Evolutionary conservation across 2,329 filamentous ascomycete genomes (phyloP).

Genomic region (Fusarium vanettenii): DNA sequence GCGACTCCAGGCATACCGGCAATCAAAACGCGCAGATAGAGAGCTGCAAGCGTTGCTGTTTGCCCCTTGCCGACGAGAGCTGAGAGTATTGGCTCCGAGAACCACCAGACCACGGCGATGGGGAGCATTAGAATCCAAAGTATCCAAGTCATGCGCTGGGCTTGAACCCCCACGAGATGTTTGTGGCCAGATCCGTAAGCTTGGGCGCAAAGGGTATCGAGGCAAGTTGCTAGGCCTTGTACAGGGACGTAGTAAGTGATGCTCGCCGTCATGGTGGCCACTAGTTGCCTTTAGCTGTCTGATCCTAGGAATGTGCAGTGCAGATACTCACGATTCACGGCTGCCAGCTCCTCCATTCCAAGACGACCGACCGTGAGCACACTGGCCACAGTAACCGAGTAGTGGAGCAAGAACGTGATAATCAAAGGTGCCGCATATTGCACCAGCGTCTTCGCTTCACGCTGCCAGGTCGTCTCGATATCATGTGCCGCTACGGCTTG

Average conservation of each 20-base stretch:
- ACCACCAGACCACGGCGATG: slow-evolving; percentile 76
- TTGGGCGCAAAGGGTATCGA: slow-evolving; percentile 92
- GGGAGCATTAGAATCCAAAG: slow-evolving; percentile 77
- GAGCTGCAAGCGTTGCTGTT: slow-evolving; percentile 73
- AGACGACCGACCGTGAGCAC: slow-evolving; percentile 80
- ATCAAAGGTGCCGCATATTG: slow-evolving; percentile 76
- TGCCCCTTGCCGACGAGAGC: slow-evolving; percentile 57
- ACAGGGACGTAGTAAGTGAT: slow-evolving; percentile 82
- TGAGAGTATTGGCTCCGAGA: slow-evolving; percentile 70
- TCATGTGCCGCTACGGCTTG: slow-evolving; percentile 81
- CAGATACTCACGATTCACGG: slow-evolving; percentile 48
- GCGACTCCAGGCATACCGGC: slow-evolving; percentile 79
- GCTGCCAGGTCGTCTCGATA: slow-evolving; percentile 88
- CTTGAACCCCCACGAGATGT: slow-evolving; percentile 84
- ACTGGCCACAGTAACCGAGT: slow-evolving; percentile 80
- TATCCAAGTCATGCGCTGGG: slow-evolving; percentile 83
- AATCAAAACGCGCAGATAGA: slow-evolving; percentile 77
- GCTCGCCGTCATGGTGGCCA: slow-evolving; percentile 77
- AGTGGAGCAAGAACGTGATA: slow-evolving; percentile 78
- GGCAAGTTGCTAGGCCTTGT: slow-evolving; percentile 82
- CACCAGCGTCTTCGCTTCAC: slow-evolving; percentile 82
- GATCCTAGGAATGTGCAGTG: accelerated
- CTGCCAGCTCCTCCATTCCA: slow-evolving; percentile 67
- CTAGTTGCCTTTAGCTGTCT: slow-evolving; percentile 11
- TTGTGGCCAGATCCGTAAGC: slow-evolving; percentile 90